phyloP scores from a whole-genome alignment of 2,329 filamentous ascomycete genomes.

The Neophaeococcomyces aloes region DNA sequence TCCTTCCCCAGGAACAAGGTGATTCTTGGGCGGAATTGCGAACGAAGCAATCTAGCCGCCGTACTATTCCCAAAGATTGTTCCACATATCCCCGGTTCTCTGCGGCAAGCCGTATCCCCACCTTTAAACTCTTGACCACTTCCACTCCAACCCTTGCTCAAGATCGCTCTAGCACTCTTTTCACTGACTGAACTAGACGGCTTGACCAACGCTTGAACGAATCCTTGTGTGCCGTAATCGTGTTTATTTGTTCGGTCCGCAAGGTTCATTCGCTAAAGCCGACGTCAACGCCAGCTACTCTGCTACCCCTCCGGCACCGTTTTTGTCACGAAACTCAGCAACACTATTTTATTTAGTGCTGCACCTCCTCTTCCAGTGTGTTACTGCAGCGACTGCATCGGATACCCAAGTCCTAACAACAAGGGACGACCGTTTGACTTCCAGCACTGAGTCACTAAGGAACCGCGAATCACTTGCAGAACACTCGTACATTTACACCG shows the following conservation, averaged over 20 bases:
- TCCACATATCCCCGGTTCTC: not conserved
- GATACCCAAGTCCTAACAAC: not conserved
- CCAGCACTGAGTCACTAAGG: too few species aligned
- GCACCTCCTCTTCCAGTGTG: not conserved
- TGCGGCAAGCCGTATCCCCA: constrained; percentile 2
- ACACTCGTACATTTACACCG: not conserved
- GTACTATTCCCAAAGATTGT: too few species aligned
- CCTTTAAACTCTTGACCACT: constrained; percentile 1
- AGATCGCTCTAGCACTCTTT: not conserved
- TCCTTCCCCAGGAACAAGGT: constrained; percentile 5
- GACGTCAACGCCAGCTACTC: not conserved
- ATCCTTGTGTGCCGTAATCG: constrained; percentile 1
- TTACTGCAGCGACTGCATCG: constrained; percentile 1
- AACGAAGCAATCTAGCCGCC: not conserved
- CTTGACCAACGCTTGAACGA: constrained; percentile 1
- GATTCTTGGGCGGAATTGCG: not conserved
- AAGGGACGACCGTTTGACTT: not conserved
- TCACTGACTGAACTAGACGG: not conserved
- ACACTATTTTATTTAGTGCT: not conserved
- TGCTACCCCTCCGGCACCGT: not conserved
- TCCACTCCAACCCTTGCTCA: constrained; percentile 5
- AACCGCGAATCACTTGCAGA: too few species aligned
- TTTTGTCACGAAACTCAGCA: not conserved
- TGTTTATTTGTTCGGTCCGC: not conserved
- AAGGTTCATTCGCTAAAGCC: not conserved